Percentiles rank a stretch among this genome's conserved stretches.
phyloP scores from a whole-genome alignment of 306 rosid species.

The Mucuna pruriens region DNA sequence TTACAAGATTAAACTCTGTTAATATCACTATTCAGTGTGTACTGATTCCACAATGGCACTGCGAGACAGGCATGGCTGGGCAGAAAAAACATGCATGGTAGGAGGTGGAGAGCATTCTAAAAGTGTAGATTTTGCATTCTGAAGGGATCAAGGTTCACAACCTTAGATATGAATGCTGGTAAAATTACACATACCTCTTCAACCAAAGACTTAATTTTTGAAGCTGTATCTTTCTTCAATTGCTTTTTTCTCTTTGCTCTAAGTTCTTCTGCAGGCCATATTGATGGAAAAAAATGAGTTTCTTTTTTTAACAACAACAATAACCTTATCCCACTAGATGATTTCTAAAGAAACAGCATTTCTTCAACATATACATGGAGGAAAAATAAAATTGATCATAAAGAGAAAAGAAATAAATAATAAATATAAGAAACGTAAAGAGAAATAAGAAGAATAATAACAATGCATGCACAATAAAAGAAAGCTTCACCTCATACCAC shows the following conservation, averaged over 20 bases:
- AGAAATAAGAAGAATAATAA: background rate
- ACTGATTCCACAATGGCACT: background rate
- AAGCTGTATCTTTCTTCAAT: slow-evolving; percentile 79
- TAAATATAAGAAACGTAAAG: background rate
- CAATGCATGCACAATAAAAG: background rate
- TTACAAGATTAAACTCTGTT: background rate
- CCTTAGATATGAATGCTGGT: background rate
- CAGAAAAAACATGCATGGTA: background rate
- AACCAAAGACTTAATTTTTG: slow-evolving; percentile 78
- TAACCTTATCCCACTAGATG: background rate
- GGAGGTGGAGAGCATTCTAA: background rate
- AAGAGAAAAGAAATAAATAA: background rate
- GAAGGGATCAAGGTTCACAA: background rate
- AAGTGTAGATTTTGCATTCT: background rate
- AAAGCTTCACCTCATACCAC: background rate
- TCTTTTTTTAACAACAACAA: too few species aligned
- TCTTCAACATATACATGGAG: background rate
- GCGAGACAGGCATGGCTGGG: background rate
- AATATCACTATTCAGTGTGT: background rate
- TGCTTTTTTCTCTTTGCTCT: slow-evolving; percentile 77
- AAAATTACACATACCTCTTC: slow-evolving; percentile 64
- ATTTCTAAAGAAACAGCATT: background rate
- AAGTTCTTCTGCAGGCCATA: slow-evolving; percentile 69
- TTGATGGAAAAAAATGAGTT: slow-evolving; percentile 32
- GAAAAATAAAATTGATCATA: background rate